Percentiles rank a stretch among this genome's conserved stretches.
These are phyloP conservation scores for Penicillium decumbens DNA, from an alignment of 2,329 filamentous ascomycete genomes.

Conservation along the genomic window DNA sequence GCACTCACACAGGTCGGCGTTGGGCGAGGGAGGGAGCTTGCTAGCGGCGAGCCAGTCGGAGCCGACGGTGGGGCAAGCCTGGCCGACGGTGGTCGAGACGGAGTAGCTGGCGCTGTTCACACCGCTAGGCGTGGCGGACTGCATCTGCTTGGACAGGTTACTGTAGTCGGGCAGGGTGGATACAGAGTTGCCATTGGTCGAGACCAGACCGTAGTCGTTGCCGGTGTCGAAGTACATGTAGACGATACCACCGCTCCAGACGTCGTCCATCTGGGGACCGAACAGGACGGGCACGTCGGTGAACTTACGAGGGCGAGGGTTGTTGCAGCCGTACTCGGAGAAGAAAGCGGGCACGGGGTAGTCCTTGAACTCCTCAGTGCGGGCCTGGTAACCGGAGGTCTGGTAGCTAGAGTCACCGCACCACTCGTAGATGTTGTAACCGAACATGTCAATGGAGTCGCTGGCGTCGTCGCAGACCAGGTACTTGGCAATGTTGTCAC, in stretches of 20 bases:
- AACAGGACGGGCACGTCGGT: constrained; percentile 81
- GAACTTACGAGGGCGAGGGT: constrained; percentile 67
- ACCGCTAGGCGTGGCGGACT: constrained; percentile 60
- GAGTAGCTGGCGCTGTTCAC: constrained; percentile 65
- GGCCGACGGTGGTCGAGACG: constrained; percentile 64
- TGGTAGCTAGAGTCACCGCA: constrained; percentile 78
- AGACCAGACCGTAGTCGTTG: constrained; percentile 70
- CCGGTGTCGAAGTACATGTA: constrained; percentile 96
- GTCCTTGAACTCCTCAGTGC: constrained; percentile 78
- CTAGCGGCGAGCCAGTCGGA: constrained; percentile 64
- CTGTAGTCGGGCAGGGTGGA: constrained; percentile 70
- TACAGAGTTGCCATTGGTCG: constrained; percentile 62
- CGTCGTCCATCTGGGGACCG: constrained; percentile 70
- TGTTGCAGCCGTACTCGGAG: constrained; percentile 96
- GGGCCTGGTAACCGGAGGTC: constrained; percentile 72
- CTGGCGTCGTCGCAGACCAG: constrained; percentile 77
- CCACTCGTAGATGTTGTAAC: constrained; percentile 99
- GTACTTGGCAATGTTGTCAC: constrained; percentile 77
- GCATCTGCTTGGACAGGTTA: constrained; percentile 65
- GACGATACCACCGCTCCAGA: constrained; percentile 94
- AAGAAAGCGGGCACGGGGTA: constrained; percentile 97
- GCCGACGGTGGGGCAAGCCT: constrained; percentile 64
- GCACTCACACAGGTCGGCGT: constrained; percentile 75
- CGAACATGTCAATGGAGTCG: constrained; percentile 88
- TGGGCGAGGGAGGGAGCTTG: constrained; percentile 74